A percentile compares a stretch with the other conserved stretches of the same genome.
These are phyloP conservation scores for Antitrichia curtipendula DNA, from an alignment of 225 moss, liverwort and hornwort species.

Conservation along the genomic window DNA sequence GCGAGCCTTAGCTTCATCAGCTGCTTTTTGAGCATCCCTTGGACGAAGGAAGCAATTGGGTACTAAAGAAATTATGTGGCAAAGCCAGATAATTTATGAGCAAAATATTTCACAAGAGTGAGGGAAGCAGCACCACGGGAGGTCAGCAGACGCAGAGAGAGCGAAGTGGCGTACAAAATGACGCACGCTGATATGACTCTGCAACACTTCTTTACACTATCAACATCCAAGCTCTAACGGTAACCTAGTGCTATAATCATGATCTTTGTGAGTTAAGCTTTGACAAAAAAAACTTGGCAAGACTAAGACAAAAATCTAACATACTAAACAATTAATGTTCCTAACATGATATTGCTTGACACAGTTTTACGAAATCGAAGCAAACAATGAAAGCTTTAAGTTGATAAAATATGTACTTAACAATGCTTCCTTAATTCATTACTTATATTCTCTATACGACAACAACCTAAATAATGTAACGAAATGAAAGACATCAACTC, in stretches of 20 bases:
- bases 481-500: background rate
- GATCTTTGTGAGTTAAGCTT: background rate
- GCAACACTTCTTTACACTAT: constrained; percentile 99
- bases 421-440: background rate
- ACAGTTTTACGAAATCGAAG: background rate
- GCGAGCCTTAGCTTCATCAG: constrained; percentile 99
- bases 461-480: background rate
- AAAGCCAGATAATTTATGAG: constrained; percentile 68
- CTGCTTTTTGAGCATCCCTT: constrained; percentile 99
- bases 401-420: background rate
- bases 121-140: constrained; percentile 99
- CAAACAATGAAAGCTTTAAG: background rate
- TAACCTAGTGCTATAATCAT: constrained; percentile 34
- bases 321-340: background rate
- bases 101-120: constrained; percentile 89
- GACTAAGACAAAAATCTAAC: background rate
- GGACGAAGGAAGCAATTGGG: constrained; percentile 99
- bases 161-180: constrained; percentile 93
- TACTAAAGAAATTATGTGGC: constrained; percentile 88
- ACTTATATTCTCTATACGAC: background rate
- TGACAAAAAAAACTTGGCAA: background rate
- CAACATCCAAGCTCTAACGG: constrained; percentile 73
- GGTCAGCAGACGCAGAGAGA: constrained; percentile 99
- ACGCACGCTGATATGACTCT: constrained; percentile 99
- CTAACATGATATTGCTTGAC: background rate